A percentile compares a stretch with the other conserved stretches of the same genome.
Evolutionary conservation across 2,329 filamentous ascomycete species (phyloP).

Genomic region (Botrytis paeoniae): DNA sequence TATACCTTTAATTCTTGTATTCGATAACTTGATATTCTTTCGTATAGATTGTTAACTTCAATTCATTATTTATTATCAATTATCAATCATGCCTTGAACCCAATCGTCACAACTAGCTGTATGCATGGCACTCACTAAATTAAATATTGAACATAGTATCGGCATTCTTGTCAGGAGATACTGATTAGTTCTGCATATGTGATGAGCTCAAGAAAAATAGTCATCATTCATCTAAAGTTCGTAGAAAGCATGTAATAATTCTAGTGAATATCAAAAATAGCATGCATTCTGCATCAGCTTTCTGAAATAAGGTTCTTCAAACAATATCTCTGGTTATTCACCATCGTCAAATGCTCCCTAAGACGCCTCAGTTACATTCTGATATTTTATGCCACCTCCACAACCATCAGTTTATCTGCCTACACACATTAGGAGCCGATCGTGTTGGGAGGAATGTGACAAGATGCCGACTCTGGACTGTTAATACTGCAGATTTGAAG

Average conservation of each 20-base stretch:
- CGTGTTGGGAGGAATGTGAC: too few relatives aligned
- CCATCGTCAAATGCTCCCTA: not conserved
- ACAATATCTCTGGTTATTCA: too few relatives aligned
- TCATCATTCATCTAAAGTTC: not conserved
- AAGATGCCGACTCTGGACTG: fast-evolving
- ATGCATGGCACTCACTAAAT: not conserved
- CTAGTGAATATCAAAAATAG: not conserved
- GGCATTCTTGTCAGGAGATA: not conserved
- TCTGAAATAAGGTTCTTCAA: not conserved
- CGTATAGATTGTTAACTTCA: too few relatives aligned
- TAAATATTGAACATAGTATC: not conserved
- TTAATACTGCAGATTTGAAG: too few relatives aligned
- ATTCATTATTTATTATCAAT: too few relatives aligned
- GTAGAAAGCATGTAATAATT: not conserved
- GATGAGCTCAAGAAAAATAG: not conserved
- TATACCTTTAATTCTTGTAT: too few relatives aligned
- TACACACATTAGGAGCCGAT: too few relatives aligned
- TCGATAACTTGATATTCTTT: too few relatives aligned
- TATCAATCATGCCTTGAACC: too few relatives aligned
- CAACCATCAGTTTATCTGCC: too few relatives aligned
- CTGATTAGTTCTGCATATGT: fast-evolving
- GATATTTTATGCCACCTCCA: too few relatives aligned
- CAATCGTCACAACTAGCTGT: not conserved
- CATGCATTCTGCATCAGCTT: not conserved
- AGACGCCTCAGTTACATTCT: not conserved